Conservation (phyloP, 176 grass and related monocot species). For the barley (Hordeum vulgare) region DNA sequence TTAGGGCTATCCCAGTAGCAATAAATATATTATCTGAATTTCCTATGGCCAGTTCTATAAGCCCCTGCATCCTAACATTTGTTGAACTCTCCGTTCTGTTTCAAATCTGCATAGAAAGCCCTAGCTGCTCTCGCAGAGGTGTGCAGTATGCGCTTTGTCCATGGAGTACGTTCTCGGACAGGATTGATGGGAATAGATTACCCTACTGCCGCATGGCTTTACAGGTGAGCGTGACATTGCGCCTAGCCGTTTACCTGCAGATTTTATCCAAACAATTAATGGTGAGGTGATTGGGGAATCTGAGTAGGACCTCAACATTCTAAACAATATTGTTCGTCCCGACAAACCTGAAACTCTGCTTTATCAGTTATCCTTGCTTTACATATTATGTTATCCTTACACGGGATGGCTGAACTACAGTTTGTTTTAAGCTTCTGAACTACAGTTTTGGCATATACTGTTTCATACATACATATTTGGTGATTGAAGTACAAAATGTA, state of each 20-base stretch:
- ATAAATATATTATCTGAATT: neutral
- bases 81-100: constrained; percentile 10
- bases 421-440: too few species aligned
- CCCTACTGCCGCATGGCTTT: constrained; percentile 85
- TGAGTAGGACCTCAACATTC: neutral
- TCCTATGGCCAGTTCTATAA: neutral
- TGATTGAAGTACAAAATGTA: neutral
- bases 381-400: neutral
- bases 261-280: constrained; percentile 4
- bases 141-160: constrained; percentile 91
- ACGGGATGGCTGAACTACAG: neutral
- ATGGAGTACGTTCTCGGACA: constrained; percentile 63
- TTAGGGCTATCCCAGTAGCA: neutral
- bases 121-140: constrained; percentile 82
- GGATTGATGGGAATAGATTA: constrained; percentile 96
- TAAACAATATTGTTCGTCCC: neutral
- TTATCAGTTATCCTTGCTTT: neutral
- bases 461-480: neutral
- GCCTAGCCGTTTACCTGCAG: neutral
- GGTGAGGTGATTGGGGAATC: neutral
- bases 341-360: constrained; percentile 1
- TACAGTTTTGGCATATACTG: neutral
- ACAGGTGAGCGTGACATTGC: constrained; percentile 30
- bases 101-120: constrained; percentile 41
- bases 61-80: constrained; percentile 7